phyloP scores from a whole-genome alignment of 169 alveolate species.

The Plasmodium ovale region DNA sequence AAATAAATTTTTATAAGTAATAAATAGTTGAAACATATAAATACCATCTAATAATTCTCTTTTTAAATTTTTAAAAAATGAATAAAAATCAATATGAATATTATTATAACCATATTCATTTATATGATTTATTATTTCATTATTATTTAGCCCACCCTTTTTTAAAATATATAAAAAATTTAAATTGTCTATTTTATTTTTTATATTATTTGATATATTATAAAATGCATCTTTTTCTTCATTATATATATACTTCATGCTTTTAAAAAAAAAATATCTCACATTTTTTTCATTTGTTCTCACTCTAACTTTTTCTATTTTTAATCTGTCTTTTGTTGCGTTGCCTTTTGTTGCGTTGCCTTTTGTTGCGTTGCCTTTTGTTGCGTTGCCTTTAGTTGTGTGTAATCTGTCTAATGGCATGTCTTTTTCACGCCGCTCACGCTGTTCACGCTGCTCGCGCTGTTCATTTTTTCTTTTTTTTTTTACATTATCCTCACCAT shows the following conservation, averaged over 20 bases:
- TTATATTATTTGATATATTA: conserved; percentile 79
- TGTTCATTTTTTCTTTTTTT: too few species aligned
- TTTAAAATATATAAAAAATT: conserved; percentile 81
- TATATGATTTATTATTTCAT: conserved; percentile 79
- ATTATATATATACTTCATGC: conserved; percentile 81
- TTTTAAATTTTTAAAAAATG: conserved; percentile 79
- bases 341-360: background rate
- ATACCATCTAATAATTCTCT: conserved; percentile 85
- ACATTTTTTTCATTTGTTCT: conserved; percentile 49
- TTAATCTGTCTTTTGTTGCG: background rate
- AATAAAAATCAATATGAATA: conserved; percentile 77
- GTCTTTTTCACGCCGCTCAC: too few species aligned
- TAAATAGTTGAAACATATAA: conserved; percentile 84
- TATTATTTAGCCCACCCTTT: conserved; percentile 85
- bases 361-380: background rate
- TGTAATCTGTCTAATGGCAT: too few species aligned
- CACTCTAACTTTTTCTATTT: conserved; percentile 37
- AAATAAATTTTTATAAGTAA: conserved; percentile 81
- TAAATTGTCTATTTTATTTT: conserved; percentile 77
- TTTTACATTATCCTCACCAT: too few species aligned
- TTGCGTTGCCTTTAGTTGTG: too few species aligned
- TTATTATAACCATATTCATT: conserved; percentile 81
- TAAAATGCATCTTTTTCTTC: conserved; percentile 77
- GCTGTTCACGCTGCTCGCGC: too few species aligned
- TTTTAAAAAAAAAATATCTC: conserved; percentile 58